Evolutionary conservation across 2,329 filamentous ascomycete species (phyloP).

Genomic region (Fusarium newnesense): DNA sequence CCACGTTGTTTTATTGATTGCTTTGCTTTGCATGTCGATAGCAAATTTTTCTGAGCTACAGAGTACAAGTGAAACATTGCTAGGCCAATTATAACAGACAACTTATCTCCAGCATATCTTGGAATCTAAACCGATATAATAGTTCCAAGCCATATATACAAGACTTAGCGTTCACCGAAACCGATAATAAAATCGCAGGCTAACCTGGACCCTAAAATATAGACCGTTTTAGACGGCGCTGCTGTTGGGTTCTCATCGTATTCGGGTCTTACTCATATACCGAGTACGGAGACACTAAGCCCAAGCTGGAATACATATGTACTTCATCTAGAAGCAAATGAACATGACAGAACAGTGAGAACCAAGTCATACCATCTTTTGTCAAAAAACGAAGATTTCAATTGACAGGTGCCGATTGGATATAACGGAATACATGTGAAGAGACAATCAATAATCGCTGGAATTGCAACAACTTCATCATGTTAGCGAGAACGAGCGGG

Average conservation of each 20-base stretch:
- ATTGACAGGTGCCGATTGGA: slow-evolving; percentile 26
- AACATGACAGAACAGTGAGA: background rate
- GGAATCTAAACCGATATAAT: background rate
- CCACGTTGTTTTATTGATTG: background rate
- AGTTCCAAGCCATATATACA: background rate
- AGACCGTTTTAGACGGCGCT: background rate
- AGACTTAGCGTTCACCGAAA: background rate
- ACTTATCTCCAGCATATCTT: background rate
- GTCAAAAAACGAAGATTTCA: background rate
- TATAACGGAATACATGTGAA: background rate
- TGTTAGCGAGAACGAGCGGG: slow-evolving; percentile 16
- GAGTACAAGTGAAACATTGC: background rate
- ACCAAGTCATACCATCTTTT: background rate
- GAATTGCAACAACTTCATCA: background rate
- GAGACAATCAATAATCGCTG: background rate
- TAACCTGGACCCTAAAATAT: background rate
- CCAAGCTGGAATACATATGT: background rate
- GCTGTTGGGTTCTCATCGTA: background rate
- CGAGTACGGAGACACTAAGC: slow-evolving; percentile 4
- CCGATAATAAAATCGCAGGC: background rate
- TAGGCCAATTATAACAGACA: background rate
- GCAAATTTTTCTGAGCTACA: background rate
- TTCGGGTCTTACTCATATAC: background rate
- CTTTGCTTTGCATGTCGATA: background rate
- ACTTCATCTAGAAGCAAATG: background rate